Conservation (phyloP, 495 filamentous ascomycete genomes). For the Parathielavia hyrcaniae region DNA sequence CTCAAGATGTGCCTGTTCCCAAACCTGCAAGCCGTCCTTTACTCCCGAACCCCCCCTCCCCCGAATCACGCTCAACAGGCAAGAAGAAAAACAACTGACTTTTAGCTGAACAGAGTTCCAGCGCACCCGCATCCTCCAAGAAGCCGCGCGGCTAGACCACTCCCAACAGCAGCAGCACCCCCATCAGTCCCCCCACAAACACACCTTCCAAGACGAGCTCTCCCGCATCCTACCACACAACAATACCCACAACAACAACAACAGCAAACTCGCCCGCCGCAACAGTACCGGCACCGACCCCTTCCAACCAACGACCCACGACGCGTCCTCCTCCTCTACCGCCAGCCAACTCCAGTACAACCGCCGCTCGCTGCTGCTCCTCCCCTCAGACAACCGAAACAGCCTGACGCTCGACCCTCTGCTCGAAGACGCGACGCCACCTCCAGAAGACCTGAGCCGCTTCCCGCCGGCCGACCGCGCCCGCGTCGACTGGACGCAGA, state of each 20-base stretch:
- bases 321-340: too few species aligned
- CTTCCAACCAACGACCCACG: slow-evolving; percentile 1
- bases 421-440: slow-evolving; percentile 6
- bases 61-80: too few species aligned
- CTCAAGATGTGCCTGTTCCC: too few species aligned
- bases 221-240: slow-evolving; percentile 9
- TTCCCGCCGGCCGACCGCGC: slow-evolving; percentile 18
- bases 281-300: slow-evolving; percentile 26
- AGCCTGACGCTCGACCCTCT: slow-evolving; percentile 5
- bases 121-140: slow-evolving; percentile 27
- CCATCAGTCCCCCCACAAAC: neutral
- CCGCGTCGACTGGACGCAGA: slow-evolving; percentile 45
- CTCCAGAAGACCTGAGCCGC: neutral
- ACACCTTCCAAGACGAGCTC: slow-evolving; percentile 25
- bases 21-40: too few species aligned
- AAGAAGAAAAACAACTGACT: too few species aligned
- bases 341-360: neutral
- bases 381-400: neutral
- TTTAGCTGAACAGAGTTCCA: too few species aligned
- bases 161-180: slow-evolving; percentile 23
- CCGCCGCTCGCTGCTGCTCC: slow-evolving; percentile 6
- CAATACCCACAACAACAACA: neutral
- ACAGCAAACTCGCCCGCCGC: slow-evolving; percentile 11
- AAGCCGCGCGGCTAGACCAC: slow-evolving; percentile 27
- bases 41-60: too few species aligned